phyloP scores from a whole-genome alignment of 2,329 filamentous ascomycete genomes.

The Bipolaris bicolor region DNA sequence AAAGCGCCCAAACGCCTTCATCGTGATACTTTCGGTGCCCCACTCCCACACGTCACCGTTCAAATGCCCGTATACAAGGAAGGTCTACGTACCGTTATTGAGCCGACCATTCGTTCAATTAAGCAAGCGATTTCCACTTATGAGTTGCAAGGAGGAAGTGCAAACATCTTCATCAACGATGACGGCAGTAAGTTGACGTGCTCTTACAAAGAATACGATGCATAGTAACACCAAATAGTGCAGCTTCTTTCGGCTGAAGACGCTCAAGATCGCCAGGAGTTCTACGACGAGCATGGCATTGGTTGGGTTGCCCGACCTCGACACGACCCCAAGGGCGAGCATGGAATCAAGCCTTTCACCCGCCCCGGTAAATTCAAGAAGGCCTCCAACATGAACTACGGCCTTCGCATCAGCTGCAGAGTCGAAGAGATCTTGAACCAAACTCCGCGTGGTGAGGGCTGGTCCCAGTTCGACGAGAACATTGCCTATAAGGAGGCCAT shows the following conservation, averaged over 20 bases:
- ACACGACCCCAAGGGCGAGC: conserved; percentile 41
- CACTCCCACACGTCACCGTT: conserved; percentile 72
- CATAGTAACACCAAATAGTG: conserved; percentile 44
- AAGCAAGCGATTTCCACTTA: conserved; percentile 67
- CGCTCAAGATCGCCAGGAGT: conserved; percentile 54
- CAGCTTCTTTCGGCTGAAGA: conserved; percentile 61
- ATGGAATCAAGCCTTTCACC: conserved; percentile 28
- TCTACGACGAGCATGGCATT: conserved; percentile 58
- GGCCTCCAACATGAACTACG: conserved; percentile 78
- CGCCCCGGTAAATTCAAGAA: conserved; percentile 49
- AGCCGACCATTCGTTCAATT: conserved; percentile 76
- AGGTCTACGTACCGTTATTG: conserved; percentile 75
- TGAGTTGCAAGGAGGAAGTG: conserved; percentile 65
- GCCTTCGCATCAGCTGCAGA: conserved; percentile 64
- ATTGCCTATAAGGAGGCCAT: conserved; percentile 50
- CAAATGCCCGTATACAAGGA: conserved; percentile 92
- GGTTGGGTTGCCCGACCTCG: conserved; percentile 58
- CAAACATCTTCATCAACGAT: conserved; percentile 72
- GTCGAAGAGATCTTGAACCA: conserved; percentile 64
- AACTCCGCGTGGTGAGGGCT: conserved; percentile 28
- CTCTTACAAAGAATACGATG: too few relatives aligned
- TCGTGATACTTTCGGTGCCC: conserved; percentile 54
- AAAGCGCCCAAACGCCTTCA: conserved; percentile 58
- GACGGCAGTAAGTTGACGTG: conserved; percentile 58
- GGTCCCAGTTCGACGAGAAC: conserved; percentile 45